phyloP scores from a whole-genome alignment of 148 eudicot genomes.

The Fallopia convolvulus region DNA sequence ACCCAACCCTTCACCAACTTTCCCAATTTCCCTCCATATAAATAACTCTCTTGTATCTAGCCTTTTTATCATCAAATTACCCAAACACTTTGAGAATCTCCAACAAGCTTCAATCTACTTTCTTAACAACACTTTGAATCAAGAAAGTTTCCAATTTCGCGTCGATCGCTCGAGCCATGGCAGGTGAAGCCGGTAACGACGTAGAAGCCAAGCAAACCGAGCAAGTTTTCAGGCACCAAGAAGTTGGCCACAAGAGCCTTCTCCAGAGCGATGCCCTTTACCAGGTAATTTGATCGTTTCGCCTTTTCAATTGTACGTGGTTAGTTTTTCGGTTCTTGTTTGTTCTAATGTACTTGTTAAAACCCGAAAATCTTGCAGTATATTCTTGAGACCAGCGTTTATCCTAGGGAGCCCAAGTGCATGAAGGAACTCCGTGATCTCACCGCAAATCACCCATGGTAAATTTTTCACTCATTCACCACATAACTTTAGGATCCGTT shows the following conservation, averaged over 20 bases:
- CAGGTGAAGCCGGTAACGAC: conserved; percentile 14
- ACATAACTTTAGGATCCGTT: too few relatives aligned
- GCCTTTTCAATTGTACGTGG: not conserved
- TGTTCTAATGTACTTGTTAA: not conserved
- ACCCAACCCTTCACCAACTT: conserved; percentile 3
- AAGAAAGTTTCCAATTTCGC: not conserved
- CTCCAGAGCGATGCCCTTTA: conserved; percentile 80
- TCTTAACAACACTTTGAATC: not conserved
- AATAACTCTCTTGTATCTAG: not conserved
- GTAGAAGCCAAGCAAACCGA: conserved; percentile 21
- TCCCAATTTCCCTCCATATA: not conserved
- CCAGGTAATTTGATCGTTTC: conserved; percentile 34
- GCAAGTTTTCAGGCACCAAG: conserved; percentile 39
- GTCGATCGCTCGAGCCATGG: not conserved
- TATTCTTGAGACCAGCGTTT: conserved; percentile 87
- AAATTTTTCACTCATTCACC: not conserved
- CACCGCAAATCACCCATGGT: conserved; percentile 92
- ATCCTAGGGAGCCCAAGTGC: conserved; percentile 75
- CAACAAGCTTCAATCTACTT: not conserved
- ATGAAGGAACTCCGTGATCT: conserved; percentile 88
- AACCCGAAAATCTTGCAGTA: conserved; percentile 32
- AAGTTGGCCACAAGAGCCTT: conserved; percentile 89
- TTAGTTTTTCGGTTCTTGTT: not conserved
- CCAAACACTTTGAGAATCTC: not conserved
- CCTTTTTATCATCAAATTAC: not conserved